Percentiles rank a stretch among this genome's conserved stretches.
These are phyloP conservation scores for Alternaria atra DNA, from an alignment of 2,329 filamentous ascomycete species.

Conservation along the genomic window DNA sequence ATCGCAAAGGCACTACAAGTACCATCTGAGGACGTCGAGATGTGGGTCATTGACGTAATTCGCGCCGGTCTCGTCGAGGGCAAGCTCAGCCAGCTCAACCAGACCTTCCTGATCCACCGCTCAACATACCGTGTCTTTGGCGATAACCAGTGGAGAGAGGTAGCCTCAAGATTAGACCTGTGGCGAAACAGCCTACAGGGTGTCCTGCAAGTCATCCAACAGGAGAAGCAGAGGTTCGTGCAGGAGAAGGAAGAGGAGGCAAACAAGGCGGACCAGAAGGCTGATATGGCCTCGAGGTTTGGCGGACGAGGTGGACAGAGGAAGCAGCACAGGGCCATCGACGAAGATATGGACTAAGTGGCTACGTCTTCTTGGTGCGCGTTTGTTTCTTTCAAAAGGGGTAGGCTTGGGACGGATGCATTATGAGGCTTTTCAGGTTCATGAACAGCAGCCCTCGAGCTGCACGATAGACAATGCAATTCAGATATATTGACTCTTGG, in stretches of 20 bases:
- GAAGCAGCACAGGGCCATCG: conserved; percentile 46
- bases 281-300: conserved; percentile 49
- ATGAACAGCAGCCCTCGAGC: conserved; percentile 41
- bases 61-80: conserved; percentile 94
- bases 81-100: conserved; percentile 90
- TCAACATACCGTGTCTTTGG: conserved; percentile 97
- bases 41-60: conserved; percentile 99
- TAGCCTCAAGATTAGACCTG: conserved; percentile 87
- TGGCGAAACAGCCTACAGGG: conserved; percentile 85
- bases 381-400: conserved; percentile 31
- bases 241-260: conserved; percentile 79
- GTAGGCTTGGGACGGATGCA: conserved; percentile 39
- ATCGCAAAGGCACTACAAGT: conserved; percentile 89
- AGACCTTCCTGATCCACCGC: conserved; percentile 94
- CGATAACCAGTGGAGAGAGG: conserved; percentile 97
- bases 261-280: conserved; percentile 75
- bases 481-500: conserved; percentile 25
- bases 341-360: conserved; percentile 48
- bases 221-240: conserved; percentile 82
- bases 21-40: conserved; percentile 84
- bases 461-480: conserved; percentile 46
- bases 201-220: conserved; percentile 79
- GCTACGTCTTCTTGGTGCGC: conserved; percentile 9
- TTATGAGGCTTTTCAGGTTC: conserved; percentile 41
- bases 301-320: conserved; percentile 33